phyloP scores from a whole-genome alignment of 768 basidiomycete genomes.

The Tubosaeta brunneosetosa region DNA sequence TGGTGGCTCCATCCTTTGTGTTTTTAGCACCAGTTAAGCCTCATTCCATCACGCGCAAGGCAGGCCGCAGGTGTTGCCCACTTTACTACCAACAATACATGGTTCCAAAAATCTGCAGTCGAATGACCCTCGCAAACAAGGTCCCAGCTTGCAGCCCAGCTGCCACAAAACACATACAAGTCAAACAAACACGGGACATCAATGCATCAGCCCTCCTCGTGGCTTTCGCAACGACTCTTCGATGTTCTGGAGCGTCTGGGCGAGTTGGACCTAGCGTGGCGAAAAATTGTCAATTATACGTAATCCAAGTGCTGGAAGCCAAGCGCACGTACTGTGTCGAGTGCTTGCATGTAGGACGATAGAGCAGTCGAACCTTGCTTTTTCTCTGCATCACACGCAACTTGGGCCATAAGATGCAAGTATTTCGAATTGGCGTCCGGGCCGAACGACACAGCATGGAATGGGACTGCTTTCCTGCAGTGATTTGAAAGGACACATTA shows the following conservation, averaged over 20 bases:
- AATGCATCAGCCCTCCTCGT: constrained; percentile 44
- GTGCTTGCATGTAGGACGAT: constrained; percentile 48
- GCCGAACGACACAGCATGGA: constrained; percentile 59
- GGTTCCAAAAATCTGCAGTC: too few relatives aligned
- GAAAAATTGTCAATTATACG: too few relatives aligned
- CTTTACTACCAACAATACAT: too few relatives aligned
- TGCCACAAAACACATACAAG: too few relatives aligned
- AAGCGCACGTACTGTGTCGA: constrained; percentile 41
- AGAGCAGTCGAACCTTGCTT: constrained; percentile 31
- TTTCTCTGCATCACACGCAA: constrained; percentile 47
- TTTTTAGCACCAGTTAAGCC: too few relatives aligned
- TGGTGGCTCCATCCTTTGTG: too few relatives aligned
- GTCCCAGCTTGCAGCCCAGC: too few relatives aligned
- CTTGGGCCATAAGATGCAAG: constrained; percentile 47
- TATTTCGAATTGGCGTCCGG: constrained; percentile 20
- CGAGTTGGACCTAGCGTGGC: constrained; percentile 42
- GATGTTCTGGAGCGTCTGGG: constrained; percentile 54
- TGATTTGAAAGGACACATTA: background rate
- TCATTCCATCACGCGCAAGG: too few relatives aligned
- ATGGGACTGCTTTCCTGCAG: constrained; percentile 48
- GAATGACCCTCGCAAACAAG: too few relatives aligned
- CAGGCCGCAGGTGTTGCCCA: too few relatives aligned
- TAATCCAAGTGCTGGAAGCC: background rate
- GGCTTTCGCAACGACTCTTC: constrained; percentile 54
- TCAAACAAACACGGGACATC: constrained; percentile 6